Percentiles rank a stretch among this genome's conserved stretches.
Conservation (phyloP, 2,329 filamentous ascomycete species). For the Colletotrichum orbiculare region DNA sequence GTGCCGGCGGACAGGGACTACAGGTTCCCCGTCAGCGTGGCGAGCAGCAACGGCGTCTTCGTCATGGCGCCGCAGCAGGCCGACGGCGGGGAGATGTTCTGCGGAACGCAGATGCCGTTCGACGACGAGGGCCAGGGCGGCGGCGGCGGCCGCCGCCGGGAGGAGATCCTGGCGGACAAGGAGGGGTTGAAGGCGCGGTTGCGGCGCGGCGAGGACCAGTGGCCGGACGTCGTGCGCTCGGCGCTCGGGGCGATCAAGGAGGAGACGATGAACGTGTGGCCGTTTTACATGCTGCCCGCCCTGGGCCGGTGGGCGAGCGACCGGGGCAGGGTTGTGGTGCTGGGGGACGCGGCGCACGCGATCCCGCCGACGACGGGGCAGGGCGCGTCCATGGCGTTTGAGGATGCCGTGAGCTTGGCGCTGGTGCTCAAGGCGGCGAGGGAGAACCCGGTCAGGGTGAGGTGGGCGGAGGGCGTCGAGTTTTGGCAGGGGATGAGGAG, state of each 20-base stretch:
- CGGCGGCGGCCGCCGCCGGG: conserved; percentile 53
- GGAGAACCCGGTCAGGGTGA: conserved; percentile 38
- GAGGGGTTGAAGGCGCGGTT: conserved; percentile 48
- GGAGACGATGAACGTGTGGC: conserved; percentile 57
- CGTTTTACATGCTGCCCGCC: conserved; percentile 60
- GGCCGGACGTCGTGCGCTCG: conserved; percentile 49
- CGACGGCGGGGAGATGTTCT: conserved; percentile 52
- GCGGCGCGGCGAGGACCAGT: conserved; percentile 46
- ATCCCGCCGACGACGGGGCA: conserved; percentile 60
- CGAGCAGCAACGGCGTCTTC: conserved; percentile 58
- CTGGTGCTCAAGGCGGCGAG: conserved; percentile 47
- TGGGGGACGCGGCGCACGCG: conserved; percentile 61
- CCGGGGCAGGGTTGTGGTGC: conserved; percentile 52
- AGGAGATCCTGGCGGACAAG: conserved; percentile 52
- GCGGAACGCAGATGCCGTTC: conserved; percentile 54
- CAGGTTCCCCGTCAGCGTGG: conserved; percentile 55
- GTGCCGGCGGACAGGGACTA: conserved; percentile 46
- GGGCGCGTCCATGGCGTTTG: conserved; percentile 59
- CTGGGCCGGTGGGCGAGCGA: conserved; percentile 56
- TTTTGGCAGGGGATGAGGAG: conserved; percentile 62
- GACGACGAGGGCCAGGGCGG: conserved; percentile 47
- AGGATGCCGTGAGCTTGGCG: conserved; percentile 60
- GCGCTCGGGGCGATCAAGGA: conserved; percentile 46
- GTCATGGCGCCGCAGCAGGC: conserved; percentile 58
- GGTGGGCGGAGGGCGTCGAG: conserved; percentile 42